Evolutionary conservation across 2,329 filamentous ascomycete genomes (phyloP), one percentile per base, ranked within the genome.

Genomic region (Didymella sp.): DNA sequence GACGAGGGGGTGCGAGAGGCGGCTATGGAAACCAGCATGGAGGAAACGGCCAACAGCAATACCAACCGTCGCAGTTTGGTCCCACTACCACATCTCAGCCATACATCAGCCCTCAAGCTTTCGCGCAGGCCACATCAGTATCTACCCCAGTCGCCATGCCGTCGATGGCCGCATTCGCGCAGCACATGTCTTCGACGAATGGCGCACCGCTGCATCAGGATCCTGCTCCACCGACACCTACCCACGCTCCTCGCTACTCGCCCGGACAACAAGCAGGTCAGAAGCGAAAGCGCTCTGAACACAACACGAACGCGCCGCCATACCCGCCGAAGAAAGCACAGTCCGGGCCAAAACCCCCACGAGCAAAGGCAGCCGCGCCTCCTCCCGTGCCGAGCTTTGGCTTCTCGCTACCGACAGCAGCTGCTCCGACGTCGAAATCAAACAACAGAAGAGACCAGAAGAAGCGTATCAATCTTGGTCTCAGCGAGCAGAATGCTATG

Each of bases 381-480:
- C 75, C 76, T 9, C 60, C 73, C 2, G 66, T 77, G n/a, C 71
- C 62, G 6, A 73, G 67, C 45, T 78, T 78, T 51, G 74, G 73
- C 1, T 76, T 76, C 47, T 58, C 66, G 1, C 44, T 76, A 4
- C 73, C 71, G 8, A 40, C 58, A 19, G 47, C 58, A 53, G 27
- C 51, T 53, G 49, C 51, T 24, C 44, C 31, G 6, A 22, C 41
- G n/a, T 31, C 43, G 1, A 58, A 51, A 17, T 11, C 35, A 8
- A 59, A 56, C 21, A 51, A 37, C 28, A 51, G 54, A 13, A 62
- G 61, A 31, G 73, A 80, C 56, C 88, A 87, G 74, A 90, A 90
- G 80, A 89, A 89, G 79, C 84, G 87, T 55, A 86, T 85, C 35
- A 87, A 87, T 1, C 81, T 92, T 22, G 90, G 90, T 30, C 80